Evolutionary conservation across 2,329 filamentous ascomycete species (phyloP), one percentile per base, ranked within the genome.

Genomic region (Mollisia scopiformis): DNA sequence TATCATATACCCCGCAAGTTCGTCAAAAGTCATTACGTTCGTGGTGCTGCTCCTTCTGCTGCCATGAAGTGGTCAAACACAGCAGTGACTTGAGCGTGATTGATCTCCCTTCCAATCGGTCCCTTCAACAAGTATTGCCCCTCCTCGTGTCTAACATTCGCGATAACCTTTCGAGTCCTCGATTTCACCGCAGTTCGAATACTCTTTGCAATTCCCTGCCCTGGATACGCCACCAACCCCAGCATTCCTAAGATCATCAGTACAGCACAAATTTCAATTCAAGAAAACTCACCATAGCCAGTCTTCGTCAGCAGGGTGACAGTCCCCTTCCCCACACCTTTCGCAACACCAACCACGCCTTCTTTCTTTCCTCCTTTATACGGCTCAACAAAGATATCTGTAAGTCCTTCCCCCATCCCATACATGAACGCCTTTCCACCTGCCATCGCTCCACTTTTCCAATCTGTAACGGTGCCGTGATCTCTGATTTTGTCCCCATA

Each of bases 401-500:
- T 60, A 16, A 66, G 14, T 1, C 63, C 63, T 25, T 60, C 63
- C 19, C 33, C 19, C 28, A 66, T 55, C 11, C 63, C 63, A 19
- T 54, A 51, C n/a, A 56, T 30, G 23, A 60, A 64, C 1, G 49
- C 8, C 55, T 89, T 92, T 1, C 89, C 85, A 2, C 92, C 93
- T 43, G 92, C 87, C 62, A 82, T 86, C 28, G 96, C 75, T 0
- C 93, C 93, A 62, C 87, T 90, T 56, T 85, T 82, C 58, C 96
- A 78, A 54, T 88, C 89, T 0, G 89, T 92, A 5, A 97, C 89
- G 65, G 90, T 91, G 91, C 89, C 35, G 95, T 77, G 0, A 89
- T 90, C 54, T 95, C 77, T 47, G 89, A 91, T 64, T 96, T 88
- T 72, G 93, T 91, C 81, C 93, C 88, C 0, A 63, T 84, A 84